Evolutionary conservation across 805 yeast genomes (phyloP).

Genomic region (Ogataea pilisensis): DNA sequence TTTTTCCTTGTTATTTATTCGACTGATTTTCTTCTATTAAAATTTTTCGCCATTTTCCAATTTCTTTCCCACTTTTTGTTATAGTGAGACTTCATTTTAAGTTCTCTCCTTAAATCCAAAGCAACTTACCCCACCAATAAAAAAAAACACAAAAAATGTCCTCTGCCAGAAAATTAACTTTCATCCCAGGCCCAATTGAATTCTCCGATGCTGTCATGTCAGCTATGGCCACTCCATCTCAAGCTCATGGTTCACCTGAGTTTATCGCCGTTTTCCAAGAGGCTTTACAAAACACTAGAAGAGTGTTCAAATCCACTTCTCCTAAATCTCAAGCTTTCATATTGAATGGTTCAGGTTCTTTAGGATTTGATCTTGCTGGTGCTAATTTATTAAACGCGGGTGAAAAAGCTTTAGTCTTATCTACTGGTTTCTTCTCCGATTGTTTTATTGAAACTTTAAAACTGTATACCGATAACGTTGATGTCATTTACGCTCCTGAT

Average conservation of each 20-base stretch:
- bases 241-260: conserved; percentile 87
- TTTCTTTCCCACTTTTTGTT: not conserved
- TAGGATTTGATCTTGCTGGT: conserved; percentile 91
- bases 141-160: conserved; percentile 53
- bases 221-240: conserved; percentile 79
- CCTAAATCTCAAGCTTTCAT: conserved; percentile 74
- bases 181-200: conserved; percentile 35
- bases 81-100: not conserved
- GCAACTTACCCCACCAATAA: not conserved
- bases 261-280: conserved; percentile 71
- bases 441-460: conserved; percentile 71
- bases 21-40: not conserved
- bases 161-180: conserved; percentile 28
- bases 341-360: conserved; percentile 85
- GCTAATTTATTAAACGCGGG: conserved; percentile 65
- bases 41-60: not conserved
- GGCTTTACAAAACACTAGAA: conserved; percentile 63
- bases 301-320: conserved; percentile 66
- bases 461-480: conserved; percentile 74
- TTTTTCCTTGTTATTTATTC: not conserved
- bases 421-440: conserved; percentile 90
- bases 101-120: not conserved
- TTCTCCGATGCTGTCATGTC: conserved; percentile 73
- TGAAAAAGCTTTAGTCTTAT: conserved; percentile 73
- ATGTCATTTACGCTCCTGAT: conserved; percentile 57